Evolutionary conservation across 208 protist genomes (phyloP).

Genomic region (Leishmania gerbilli): DNA sequence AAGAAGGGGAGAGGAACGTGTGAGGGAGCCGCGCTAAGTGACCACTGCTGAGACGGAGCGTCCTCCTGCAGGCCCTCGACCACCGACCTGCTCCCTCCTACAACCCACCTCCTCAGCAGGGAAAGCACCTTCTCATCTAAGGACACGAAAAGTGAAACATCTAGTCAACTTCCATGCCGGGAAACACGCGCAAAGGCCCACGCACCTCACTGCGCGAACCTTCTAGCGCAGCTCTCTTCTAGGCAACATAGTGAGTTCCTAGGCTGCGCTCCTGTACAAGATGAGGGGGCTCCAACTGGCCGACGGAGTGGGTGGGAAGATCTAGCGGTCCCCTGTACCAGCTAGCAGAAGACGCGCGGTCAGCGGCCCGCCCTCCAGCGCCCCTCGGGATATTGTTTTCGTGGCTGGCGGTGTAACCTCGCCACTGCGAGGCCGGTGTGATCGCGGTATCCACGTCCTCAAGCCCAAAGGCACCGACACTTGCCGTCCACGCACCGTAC

Average conservation of each 20-base stretch:
- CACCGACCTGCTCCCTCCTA: not conserved
- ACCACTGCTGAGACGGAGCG: not conserved
- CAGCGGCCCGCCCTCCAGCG: not conserved
- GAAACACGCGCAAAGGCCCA: not conserved
- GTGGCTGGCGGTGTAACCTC: not conserved
- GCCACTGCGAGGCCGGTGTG: not conserved
- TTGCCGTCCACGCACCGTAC: not conserved
- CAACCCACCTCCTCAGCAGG: not conserved
- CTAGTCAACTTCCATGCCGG: not conserved
- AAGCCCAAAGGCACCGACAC: not conserved
- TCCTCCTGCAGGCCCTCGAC: not conserved
- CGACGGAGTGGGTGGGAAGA: not conserved
- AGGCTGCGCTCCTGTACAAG: not conserved
- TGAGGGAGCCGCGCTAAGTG: not conserved
- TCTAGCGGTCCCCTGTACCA: not conserved
- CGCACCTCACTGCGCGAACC: not conserved
- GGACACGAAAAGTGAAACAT: not conserved
- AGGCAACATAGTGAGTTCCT: not conserved
- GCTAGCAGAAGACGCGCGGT: not conserved
- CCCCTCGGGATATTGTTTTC: not conserved
- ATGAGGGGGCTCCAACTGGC: not conserved
- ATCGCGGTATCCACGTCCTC: not conserved
- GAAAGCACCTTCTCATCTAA: slow-evolving; percentile 1
- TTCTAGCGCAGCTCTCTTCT: not conserved
- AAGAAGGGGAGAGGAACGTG: not conserved